Evolutionary conservation across 2,329 filamentous ascomycete species (phyloP).

Genomic region (Fusarium succisae): DNA sequence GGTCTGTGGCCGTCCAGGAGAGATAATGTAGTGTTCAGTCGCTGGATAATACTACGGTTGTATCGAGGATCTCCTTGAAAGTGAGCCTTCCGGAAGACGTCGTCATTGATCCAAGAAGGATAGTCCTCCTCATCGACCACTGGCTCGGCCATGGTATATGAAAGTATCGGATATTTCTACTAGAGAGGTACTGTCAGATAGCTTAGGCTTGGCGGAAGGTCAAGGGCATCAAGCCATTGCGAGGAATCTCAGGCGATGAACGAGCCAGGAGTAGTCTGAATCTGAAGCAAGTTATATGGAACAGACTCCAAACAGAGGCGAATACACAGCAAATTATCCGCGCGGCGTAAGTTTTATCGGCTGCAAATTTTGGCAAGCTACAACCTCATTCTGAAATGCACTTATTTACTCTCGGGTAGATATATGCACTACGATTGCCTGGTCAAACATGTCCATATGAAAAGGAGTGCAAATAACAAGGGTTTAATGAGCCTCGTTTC

Average conservation of each 20-base stretch:
- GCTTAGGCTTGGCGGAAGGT: too few species aligned
- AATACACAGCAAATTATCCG: too few species aligned
- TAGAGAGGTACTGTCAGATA: too few species aligned
- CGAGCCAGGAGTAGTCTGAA: too few species aligned
- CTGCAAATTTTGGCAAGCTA: too few species aligned
- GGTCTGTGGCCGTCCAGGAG: background rate
- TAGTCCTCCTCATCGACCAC: background rate
- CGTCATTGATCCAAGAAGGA: background rate
- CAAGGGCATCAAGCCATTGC: too few species aligned
- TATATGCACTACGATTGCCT: background rate
- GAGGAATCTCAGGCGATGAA: too few species aligned
- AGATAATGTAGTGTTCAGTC: background rate
- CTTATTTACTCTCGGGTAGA: too few species aligned
- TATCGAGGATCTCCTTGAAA: background rate
- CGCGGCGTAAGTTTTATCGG: too few species aligned
- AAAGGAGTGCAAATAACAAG: background rate
- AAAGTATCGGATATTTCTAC: background rate
- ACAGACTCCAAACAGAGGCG: too few species aligned
- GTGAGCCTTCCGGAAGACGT: background rate
- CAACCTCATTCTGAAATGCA: too few species aligned
- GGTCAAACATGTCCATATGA: background rate
- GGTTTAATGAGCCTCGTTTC: background rate
- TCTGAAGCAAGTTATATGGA: too few species aligned
- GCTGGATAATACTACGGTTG: background rate
- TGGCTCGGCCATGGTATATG: background rate